phyloP scores from a whole-genome alignment of 768 basidiomycete genomes.

The Pleurotus djamor region DNA sequence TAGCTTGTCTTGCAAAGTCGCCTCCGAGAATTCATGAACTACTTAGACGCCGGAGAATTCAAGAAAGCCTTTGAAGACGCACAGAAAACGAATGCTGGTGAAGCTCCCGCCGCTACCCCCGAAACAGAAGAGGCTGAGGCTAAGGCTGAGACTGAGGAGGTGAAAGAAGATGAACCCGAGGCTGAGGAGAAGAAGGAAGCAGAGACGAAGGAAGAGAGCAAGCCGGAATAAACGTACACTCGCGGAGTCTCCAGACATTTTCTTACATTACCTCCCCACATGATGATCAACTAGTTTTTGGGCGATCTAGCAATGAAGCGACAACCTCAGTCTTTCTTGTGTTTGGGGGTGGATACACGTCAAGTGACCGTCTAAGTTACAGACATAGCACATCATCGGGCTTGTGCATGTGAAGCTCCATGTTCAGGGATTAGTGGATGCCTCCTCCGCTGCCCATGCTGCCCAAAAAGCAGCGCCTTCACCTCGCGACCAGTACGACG shows the following conservation, averaged over 20 bases:
- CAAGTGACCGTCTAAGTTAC: too few species aligned
- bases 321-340: too few species aligned
- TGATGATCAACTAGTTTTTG: neutral
- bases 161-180: constrained; percentile 23
- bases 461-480: constrained; percentile 72
- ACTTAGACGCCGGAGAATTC: constrained; percentile 79
- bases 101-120: constrained; percentile 18
- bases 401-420: too few species aligned
- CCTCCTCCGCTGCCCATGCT: constrained; percentile 74
- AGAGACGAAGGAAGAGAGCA: constrained; percentile 30
- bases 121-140: constrained; percentile 20
- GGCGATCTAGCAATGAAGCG: neutral
- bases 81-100: constrained; percentile 62
- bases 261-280: neutral
- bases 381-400: too few species aligned
- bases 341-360: too few species aligned
- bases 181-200: constrained; percentile 29
- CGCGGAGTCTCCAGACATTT: neutral
- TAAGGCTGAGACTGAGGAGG: constrained; percentile 17
- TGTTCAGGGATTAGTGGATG: constrained; percentile 7
- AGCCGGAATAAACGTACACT: neutral
- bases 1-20: constrained; percentile 10
- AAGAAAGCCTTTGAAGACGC: constrained; percentile 88
- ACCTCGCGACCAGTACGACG: constrained; percentile 75
- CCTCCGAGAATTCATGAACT: neutral